Evolutionary conservation across 306 rosid genomes (phyloP).

Genomic region (Inga leiocalycina): DNA sequence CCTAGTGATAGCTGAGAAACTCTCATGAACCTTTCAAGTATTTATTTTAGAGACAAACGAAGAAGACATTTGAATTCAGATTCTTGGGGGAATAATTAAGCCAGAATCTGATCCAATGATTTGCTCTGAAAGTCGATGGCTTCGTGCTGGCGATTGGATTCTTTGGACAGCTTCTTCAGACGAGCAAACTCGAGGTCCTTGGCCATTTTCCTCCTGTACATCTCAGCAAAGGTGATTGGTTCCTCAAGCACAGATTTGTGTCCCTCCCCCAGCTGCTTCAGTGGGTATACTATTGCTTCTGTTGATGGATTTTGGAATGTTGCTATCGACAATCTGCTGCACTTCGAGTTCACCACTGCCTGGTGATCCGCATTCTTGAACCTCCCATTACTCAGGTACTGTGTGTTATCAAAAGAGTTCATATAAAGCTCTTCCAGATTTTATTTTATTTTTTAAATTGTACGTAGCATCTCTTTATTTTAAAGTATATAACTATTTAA

Average conservation of each 20-base stretch:
- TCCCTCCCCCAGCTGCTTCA: conserved; percentile 63
- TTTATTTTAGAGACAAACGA: not conserved
- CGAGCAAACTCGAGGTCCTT: conserved; percentile 66
- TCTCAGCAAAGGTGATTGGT: conserved; percentile 72
- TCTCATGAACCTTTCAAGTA: not conserved
- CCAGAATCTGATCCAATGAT: conserved; percentile 55
- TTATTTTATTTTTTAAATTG: too few species aligned
- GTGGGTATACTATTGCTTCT: conserved; percentile 69
- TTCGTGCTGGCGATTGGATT: not conserved
- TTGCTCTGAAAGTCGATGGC: conserved; percentile 35
- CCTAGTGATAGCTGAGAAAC: too few species aligned
- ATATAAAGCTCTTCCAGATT: not conserved
- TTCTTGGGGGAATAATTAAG: conserved; percentile 23
- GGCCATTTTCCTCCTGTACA: conserved; percentile 79
- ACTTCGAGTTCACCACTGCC: conserved; percentile 89
- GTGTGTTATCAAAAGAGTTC: not conserved
- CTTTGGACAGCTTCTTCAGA: conserved; percentile 66
- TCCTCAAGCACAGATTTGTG: conserved; percentile 57
- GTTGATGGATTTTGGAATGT: conserved; percentile 87
- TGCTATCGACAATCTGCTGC: conserved; percentile 80
- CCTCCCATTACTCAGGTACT: conserved; percentile 90
- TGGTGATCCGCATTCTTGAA: conserved; percentile 93
- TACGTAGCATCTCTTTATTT: not conserved
- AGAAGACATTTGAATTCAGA: not conserved
- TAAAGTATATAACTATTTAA: not conserved